phyloP scores from a whole-genome alignment of 2,329 filamentous ascomycete genomes.

The Hymenoscyphus albidus region DNA sequence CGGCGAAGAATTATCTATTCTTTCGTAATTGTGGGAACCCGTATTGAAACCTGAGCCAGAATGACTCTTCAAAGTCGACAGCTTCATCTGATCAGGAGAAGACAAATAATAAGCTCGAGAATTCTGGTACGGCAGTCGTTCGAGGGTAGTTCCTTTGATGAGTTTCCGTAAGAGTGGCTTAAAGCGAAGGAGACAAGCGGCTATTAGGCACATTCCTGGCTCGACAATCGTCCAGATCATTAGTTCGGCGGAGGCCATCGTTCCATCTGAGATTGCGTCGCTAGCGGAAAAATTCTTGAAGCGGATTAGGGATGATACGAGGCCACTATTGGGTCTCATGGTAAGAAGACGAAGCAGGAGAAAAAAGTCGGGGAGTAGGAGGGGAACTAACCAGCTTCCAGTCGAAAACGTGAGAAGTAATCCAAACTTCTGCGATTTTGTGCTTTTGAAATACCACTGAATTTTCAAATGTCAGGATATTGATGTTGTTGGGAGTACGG shows the following conservation, averaged over 20 bases:
- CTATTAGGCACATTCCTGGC: constrained; percentile 10
- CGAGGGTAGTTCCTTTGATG: constrained; percentile 1
- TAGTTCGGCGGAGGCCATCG: constrained; percentile 5
- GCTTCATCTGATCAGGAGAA: not conserved
- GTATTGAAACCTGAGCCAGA: not conserved
- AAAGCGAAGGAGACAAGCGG: constrained; percentile 9
- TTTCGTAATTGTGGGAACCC: not conserved
- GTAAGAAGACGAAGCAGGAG: not conserved
- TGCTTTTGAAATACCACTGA: constrained; percentile 5
- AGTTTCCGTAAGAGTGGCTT: constrained; percentile 1
- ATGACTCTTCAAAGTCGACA: not conserved
- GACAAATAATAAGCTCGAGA: constrained; percentile 3
- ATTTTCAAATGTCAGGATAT: not conserved
- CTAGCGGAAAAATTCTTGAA: constrained; percentile 6
- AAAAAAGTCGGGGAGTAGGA: not conserved
- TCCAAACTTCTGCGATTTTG: constrained; percentile 2
- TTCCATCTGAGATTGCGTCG: constrained; percentile 1
- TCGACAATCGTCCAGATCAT: constrained; percentile 12
- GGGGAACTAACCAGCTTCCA: constrained; percentile 2
- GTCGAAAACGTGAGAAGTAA: constrained; percentile 5
- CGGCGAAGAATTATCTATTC: not conserved
- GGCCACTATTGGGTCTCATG: not conserved
- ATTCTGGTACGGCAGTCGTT: not conserved
- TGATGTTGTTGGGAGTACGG: not conserved
- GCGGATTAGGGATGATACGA: constrained; percentile 8